These are phyloP conservation scores for Haberlea rhodopensis DNA, from an alignment of 257 asterid genomes.

Conservation along the genomic window DNA sequence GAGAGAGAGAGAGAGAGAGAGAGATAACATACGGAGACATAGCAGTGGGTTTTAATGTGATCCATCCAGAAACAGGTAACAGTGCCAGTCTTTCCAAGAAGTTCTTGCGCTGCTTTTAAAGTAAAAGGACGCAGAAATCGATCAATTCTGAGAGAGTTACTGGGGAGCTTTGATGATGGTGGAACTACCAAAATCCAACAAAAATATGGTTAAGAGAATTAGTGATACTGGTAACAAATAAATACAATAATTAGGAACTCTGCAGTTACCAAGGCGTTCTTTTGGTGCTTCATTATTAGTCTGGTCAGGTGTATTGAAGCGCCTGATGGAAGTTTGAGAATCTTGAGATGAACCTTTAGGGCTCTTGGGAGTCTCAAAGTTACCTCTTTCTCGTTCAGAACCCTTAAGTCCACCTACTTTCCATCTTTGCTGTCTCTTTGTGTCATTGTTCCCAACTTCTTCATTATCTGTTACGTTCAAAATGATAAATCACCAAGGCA, in stretches of 20 bases:
- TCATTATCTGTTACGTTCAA: conserved; percentile 45
- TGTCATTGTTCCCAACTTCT: conserved; percentile 45
- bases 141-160: conserved; percentile 73
- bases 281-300: conserved; percentile 44
- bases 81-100: conserved; percentile 71
- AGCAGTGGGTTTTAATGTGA: conserved; percentile 86
- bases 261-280: conserved; percentile 70
- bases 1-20: too few relatives aligned
- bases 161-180: conserved; percentile 59
- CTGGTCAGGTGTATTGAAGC: conserved; percentile 44
- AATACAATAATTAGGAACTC: conserved; percentile 3
- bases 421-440: conserved; percentile 71
- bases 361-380: conserved; percentile 30
- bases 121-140: conserved; percentile 88
- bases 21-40: conserved; percentile 62
- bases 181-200: conserved; percentile 54
- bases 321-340: conserved; percentile 42
- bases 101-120: conserved; percentile 77
- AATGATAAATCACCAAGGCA: conserved; percentile 13
- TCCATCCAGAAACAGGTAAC: conserved; percentile 89
- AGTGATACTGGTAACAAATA: conserved; percentile 10
- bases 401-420: conserved; percentile 50
- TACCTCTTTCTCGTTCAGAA: conserved; percentile 46
- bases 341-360: conserved; percentile 49
- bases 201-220: conserved; percentile 18